Evolutionary conservation across 345 rosid species (phyloP).

Genomic region (Toxicodendron radicans): DNA sequence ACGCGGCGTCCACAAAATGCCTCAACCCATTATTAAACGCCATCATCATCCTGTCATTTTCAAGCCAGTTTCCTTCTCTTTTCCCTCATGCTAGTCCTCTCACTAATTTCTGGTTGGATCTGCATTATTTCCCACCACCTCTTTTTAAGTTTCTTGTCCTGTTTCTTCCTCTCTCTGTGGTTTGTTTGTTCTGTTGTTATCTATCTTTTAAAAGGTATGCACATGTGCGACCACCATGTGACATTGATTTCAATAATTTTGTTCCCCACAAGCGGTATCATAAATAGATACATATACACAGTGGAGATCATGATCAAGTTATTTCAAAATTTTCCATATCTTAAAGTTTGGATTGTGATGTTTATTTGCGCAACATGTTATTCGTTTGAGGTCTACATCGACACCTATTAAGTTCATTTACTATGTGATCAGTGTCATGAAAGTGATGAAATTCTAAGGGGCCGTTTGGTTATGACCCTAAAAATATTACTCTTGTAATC

Average conservation of each 20-base stretch:
- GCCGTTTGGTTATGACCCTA: no score
- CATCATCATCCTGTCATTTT: slow-evolving; percentile 34
- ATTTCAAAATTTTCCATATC: slow-evolving; percentile 14
- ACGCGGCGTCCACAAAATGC: not conserved
- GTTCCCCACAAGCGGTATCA: slow-evolving; percentile 30
- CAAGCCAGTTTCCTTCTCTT: slow-evolving; percentile 6
- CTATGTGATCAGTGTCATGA: not conserved
- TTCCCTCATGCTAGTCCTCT: slow-evolving; percentile 35
- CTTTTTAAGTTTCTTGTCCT: slow-evolving; percentile 22
- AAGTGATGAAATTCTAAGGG: slow-evolving; percentile 27
- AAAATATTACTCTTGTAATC: no score
- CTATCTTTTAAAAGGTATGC: slow-evolving; percentile 11
- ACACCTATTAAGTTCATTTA: slow-evolving; percentile 6
- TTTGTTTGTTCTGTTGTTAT: slow-evolving; percentile 19
- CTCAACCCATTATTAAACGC: slow-evolving; percentile 14
- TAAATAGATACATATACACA: slow-evolving; percentile 16
- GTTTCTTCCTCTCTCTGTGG: not conserved
- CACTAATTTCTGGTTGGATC: slow-evolving; percentile 5
- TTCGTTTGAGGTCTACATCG: slow-evolving; percentile 1
- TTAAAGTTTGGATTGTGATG: slow-evolving; percentile 19
- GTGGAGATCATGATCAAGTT: slow-evolving; percentile 11
- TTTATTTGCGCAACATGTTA: not conserved
- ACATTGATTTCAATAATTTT: slow-evolving; percentile 30
- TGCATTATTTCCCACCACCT: slow-evolving; percentile 4
- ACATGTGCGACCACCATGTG: slow-evolving; percentile 35